Percentiles rank a stretch among this genome's conserved stretches.
phyloP scores from a whole-genome alignment of 768 basidiomycete species.

The Mycena floridula region DNA sequence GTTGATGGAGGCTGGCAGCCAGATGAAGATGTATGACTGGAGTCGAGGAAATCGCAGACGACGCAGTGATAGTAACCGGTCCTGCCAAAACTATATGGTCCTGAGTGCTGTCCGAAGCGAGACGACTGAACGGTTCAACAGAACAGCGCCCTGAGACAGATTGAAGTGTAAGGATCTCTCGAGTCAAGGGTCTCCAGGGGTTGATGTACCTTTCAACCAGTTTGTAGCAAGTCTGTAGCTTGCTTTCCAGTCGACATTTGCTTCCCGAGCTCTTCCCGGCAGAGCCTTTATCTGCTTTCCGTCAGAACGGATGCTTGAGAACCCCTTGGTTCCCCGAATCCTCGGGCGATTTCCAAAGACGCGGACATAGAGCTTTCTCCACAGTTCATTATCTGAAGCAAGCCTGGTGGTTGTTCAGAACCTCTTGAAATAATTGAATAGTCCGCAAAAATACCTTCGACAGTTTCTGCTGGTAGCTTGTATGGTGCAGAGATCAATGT shows the following conservation, averaged over 20 bases:
- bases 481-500: slow-evolving; percentile 58
- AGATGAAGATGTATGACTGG: slow-evolving; percentile 34
- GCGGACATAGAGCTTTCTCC: slow-evolving; percentile 59
- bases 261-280: slow-evolving; percentile 41
- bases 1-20: slow-evolving; percentile 25
- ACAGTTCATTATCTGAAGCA: slow-evolving; percentile 37
- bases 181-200: slow-evolving; percentile 3
- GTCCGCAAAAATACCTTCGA: slow-evolving; percentile 32
- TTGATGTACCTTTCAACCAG: slow-evolving; percentile 64
- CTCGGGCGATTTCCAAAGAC: slow-evolving; percentile 63
- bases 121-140: slow-evolving; percentile 21
- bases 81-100: slow-evolving; percentile 56
- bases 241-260: slow-evolving; percentile 69
- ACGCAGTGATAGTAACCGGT: slow-evolving; percentile 50
- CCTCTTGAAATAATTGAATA: not conserved
- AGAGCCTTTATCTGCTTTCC: slow-evolving; percentile 54
- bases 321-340: slow-evolving; percentile 63
- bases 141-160: slow-evolving; percentile 72
- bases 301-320: slow-evolving; percentile 41
- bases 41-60: slow-evolving; percentile 28
- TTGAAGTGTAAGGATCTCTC: slow-evolving; percentile 14
- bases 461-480: slow-evolving; percentile 62
- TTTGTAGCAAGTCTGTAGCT: slow-evolving; percentile 84
- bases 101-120: slow-evolving; percentile 1
- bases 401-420: too few species aligned